Conservation (phyloP, 106 monocot species). For the Chionographis japonica region DNA sequence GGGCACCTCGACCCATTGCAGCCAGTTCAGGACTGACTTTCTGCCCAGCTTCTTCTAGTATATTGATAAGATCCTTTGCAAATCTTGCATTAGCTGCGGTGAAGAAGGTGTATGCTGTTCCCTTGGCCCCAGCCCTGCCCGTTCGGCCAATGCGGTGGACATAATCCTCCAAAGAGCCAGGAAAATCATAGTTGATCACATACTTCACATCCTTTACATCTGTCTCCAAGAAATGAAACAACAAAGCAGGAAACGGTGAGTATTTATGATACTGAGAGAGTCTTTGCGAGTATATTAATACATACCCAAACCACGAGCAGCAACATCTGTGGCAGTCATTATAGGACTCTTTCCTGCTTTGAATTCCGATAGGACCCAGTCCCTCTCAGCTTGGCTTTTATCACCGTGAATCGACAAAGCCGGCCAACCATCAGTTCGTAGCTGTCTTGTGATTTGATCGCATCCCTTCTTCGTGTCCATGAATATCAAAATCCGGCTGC, state of each 20-base stretch:
- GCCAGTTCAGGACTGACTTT: constrained; percentile 78
- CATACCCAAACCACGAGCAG: constrained; percentile 93
- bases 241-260: background rate
- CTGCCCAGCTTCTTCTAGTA: constrained; percentile 96
- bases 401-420: constrained; percentile 95
- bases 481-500: constrained; percentile 87
- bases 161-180: constrained; percentile 95
- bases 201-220: constrained; percentile 99
- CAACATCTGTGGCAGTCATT: constrained; percentile 99
- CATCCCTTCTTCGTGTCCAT: constrained; percentile 97
- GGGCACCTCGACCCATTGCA: constrained; percentile 77
- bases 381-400: constrained; percentile 96
- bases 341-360: constrained; percentile 94
- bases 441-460: constrained; percentile 87
- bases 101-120: constrained; percentile 94
- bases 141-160: constrained; percentile 88
- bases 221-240: constrained; percentile 16
- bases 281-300: background rate
- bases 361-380: constrained; percentile 98
- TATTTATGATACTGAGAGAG: no score
- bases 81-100: constrained; percentile 94
- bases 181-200: constrained; percentile 97
- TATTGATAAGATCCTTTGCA: constrained; percentile 80
- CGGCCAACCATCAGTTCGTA: constrained; percentile 92
- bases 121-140: constrained; percentile 90